Conservation (phyloP, 75 land plant genomes). For the Isoetes taiwanensis region DNA sequence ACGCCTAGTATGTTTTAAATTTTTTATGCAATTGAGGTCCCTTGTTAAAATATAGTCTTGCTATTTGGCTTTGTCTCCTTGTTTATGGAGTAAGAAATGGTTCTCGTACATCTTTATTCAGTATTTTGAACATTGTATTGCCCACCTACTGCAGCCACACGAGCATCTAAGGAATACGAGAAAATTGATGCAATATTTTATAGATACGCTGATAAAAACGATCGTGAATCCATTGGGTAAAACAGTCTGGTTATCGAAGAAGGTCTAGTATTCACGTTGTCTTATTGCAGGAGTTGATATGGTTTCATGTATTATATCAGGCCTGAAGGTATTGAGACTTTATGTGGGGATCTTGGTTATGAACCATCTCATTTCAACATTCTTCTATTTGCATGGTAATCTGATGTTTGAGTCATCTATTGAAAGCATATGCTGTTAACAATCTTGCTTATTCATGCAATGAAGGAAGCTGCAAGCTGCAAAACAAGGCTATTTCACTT, state of each 20-base stretch:
- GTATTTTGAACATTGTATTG: no score
- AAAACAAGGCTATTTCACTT: slow-evolving; percentile 70
- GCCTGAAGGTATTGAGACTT: slow-evolving; percentile 77
- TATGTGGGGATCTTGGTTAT: slow-evolving; percentile 67
- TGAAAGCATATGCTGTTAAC: not conserved
- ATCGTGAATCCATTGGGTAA: slow-evolving; percentile 8
- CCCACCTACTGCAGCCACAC: no score
- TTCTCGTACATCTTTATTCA: no score
- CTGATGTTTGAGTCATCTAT: not conserved
- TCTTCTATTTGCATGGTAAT: slow-evolving; percentile 86
- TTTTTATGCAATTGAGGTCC: no score
- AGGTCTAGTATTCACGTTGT: not conserved
- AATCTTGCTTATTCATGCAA: not conserved
- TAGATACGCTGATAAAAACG: slow-evolving; percentile 39
- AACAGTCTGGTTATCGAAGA: not conserved
- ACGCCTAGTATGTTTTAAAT: no score
- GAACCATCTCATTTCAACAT: slow-evolving; percentile 67
- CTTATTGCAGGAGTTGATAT: not conserved
- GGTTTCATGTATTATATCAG: slow-evolving; percentile 23
- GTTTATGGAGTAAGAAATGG: no score
- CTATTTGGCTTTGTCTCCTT: no score
- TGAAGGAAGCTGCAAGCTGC: slow-evolving; percentile 84
- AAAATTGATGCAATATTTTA: slow-evolving; percentile 49
- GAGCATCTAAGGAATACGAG: slow-evolving; percentile 55
- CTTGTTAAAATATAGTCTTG: no score